These are phyloP conservation scores for Russula lepida DNA, from an alignment of 768 basidiomycete species.

Conservation along the genomic window DNA sequence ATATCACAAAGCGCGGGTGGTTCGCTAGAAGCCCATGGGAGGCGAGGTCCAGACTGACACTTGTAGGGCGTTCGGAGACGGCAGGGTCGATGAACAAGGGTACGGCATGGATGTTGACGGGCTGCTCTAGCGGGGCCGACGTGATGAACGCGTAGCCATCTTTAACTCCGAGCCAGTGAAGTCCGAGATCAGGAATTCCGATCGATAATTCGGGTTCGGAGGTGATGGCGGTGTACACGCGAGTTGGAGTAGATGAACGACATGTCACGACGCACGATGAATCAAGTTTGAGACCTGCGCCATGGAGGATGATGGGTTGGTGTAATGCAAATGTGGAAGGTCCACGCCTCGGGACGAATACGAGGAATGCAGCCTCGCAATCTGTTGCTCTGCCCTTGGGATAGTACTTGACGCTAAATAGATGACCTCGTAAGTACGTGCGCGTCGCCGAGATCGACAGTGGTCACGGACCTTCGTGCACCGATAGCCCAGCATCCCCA, in stretches of 20 bases:
- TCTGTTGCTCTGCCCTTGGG: slow-evolving; percentile 9
- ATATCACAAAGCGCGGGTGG: background rate
- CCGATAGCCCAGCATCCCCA: slow-evolving; percentile 31
- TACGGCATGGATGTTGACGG: slow-evolving; percentile 12
- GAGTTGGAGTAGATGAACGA: slow-evolving; percentile 4
- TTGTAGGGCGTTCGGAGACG: background rate
- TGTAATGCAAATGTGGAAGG: slow-evolving; percentile 16
- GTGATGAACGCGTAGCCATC: slow-evolving; percentile 17
- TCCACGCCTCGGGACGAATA: slow-evolving; percentile 14
- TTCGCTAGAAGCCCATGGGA: slow-evolving; percentile 4
- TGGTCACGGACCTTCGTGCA: slow-evolving; percentile 16
- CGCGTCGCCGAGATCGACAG: background rate
- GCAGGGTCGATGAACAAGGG: slow-evolving; percentile 9
- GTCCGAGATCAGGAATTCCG: slow-evolving; percentile 17
- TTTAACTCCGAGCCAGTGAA: slow-evolving; percentile 19
- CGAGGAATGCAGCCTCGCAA: slow-evolving; percentile 14
- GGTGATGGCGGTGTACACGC: slow-evolving; percentile 15
- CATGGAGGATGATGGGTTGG: slow-evolving; percentile 20
- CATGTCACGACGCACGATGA: slow-evolving; percentile 7
- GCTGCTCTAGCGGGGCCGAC: slow-evolving; percentile 2
- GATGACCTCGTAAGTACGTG: background rate
- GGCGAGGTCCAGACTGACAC: slow-evolving; percentile 11
- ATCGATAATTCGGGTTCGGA: slow-evolving; percentile 6
- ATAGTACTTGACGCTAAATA: slow-evolving; percentile 15
- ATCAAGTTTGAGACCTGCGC: slow-evolving; percentile 14